Conservation (phyloP, 495 filamentous ascomycete species). For the Schizothecium vesticola region DNA sequence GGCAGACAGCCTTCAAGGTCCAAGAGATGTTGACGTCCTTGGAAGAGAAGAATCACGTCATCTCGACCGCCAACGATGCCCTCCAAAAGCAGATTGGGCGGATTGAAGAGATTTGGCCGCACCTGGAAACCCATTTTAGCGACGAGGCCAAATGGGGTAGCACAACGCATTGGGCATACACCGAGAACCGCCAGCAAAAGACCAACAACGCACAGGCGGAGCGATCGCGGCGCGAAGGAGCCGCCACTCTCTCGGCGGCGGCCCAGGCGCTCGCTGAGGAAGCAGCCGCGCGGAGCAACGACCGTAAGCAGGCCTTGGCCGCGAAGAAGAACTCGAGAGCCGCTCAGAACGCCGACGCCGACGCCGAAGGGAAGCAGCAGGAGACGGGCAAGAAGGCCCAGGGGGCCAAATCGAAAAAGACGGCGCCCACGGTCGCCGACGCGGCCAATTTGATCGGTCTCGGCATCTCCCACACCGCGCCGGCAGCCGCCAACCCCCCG, state of each 20-base stretch:
- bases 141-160: slow-evolving; percentile 91
- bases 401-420: slow-evolving; percentile 58
- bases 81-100: slow-evolving; percentile 79
- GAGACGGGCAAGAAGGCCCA: slow-evolving; percentile 55
- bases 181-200: slow-evolving; percentile 69
- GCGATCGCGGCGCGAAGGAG: slow-evolving; percentile 69
- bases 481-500: slow-evolving; percentile 43
- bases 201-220: slow-evolving; percentile 55
- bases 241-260: slow-evolving; percentile 60
- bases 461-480: slow-evolving; percentile 44
- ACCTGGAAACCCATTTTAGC: slow-evolving; percentile 83
- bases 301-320: slow-evolving; percentile 69
- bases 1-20: slow-evolving; percentile 51
- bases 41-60: slow-evolving; percentile 96
- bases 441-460: slow-evolving; percentile 42
- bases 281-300: slow-evolving; percentile 71
- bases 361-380: slow-evolving; percentile 47
- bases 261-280: slow-evolving; percentile 72
- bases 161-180: slow-evolving; percentile 91
- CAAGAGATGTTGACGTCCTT: slow-evolving; percentile 75
- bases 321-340: slow-evolving; percentile 65
- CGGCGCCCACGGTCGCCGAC: slow-evolving; percentile 40
- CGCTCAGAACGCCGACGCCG: slow-evolving; percentile 29
- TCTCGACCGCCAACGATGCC: slow-evolving; percentile 81
- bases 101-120: slow-evolving; percentile 75